A percentile compares a stretch with the other conserved stretches of the same genome.
Evolutionary conservation across 108 stramenopile species (phyloP).

Genomic region (Skeletonema marinoi): DNA sequence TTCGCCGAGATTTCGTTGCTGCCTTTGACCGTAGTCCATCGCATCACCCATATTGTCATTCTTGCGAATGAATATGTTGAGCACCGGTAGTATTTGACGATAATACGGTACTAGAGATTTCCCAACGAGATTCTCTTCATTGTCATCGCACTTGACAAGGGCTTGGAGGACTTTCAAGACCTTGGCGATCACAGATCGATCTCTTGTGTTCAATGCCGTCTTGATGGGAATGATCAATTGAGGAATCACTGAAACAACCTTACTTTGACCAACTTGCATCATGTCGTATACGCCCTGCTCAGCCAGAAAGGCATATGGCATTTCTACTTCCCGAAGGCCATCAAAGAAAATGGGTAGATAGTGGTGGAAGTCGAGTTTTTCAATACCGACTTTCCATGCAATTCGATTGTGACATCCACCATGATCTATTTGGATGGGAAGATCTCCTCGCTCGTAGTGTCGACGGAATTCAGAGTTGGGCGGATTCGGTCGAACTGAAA

Average conservation of each 20-base stretch:
- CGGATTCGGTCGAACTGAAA: conserved; percentile 80
- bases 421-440: conserved; percentile 86
- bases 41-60: conserved; percentile 83
- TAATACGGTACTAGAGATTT: conserved; percentile 91
- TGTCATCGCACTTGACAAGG: conserved; percentile 80
- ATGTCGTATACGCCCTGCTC: conserved; percentile 91
- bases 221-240: conserved; percentile 91
- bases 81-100: conserved; percentile 87
- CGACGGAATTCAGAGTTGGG: conserved; percentile 89
- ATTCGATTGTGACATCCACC: conserved; percentile 78
- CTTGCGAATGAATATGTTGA: conserved; percentile 79
- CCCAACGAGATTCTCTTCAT: conserved; percentile 80
- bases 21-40: conserved; percentile 87
- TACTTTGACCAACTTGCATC: conserved; percentile 70
- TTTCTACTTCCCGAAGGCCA: conserved; percentile 86
- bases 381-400: conserved; percentile 88
- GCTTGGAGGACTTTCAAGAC: conserved; percentile 87
- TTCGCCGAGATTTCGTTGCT: conserved; percentile 78
- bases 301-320: conserved; percentile 87
- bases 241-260: conserved; percentile 87
- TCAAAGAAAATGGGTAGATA: conserved; percentile 92
- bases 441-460: conserved; percentile 86
- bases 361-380: conserved; percentile 89
- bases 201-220: conserved; percentile 86
- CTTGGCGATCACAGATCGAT: conserved; percentile 83